Percentiles rank a stretch among this genome's conserved stretches.
These are phyloP conservation scores for Macrophomina tecta DNA, from an alignment of 2,329 filamentous ascomycete genomes.

Conservation along the genomic window DNA sequence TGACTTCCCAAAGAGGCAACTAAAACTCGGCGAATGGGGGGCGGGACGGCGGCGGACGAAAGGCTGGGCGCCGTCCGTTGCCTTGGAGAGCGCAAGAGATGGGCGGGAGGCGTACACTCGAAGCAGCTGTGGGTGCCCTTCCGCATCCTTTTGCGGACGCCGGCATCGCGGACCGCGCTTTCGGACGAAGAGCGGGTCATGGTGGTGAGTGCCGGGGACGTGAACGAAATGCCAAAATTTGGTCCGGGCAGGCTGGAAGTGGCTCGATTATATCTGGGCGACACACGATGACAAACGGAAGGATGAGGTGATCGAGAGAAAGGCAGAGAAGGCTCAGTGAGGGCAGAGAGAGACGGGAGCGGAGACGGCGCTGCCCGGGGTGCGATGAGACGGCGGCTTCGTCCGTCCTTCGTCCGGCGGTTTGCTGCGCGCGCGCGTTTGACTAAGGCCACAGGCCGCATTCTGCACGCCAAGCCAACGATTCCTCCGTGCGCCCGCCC, in stretches of 20 bases:
- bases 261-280: background rate
- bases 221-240: background rate
- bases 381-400: background rate
- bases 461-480: background rate
- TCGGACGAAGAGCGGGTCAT: conserved; percentile 27
- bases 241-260: background rate
- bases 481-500: background rate
- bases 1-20: conserved; percentile 17
- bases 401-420: conserved; percentile 8
- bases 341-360: conserved; percentile 1
- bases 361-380: background rate
- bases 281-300: background rate
- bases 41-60: background rate
- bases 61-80: background rate
- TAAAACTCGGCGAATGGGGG: conserved; percentile 5
- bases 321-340: background rate
- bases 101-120: conserved; percentile 44
- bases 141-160: conserved; percentile 49
- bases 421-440: background rate
- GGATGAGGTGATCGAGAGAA: background rate
- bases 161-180: conserved; percentile 32
- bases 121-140: conserved; percentile 53
- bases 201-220: background rate
- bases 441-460: background rate
- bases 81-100: background rate